Percentiles rank a stretch among this genome's conserved stretches.
Evolutionary conservation across 805 yeast genomes (phyloP).

Genomic region (Schizosaccharomyces octosporus): DNA sequence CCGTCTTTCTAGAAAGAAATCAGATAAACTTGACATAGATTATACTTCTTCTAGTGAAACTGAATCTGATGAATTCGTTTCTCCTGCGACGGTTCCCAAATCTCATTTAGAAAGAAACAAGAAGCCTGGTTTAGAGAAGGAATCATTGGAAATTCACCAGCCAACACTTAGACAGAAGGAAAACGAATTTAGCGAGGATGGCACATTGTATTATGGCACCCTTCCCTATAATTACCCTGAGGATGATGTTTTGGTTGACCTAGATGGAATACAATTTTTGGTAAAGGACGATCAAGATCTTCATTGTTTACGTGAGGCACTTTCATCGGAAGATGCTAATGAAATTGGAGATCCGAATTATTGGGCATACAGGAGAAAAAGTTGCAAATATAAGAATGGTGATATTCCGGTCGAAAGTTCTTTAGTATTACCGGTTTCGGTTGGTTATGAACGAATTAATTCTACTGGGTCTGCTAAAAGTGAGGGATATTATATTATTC

Average conservation of each 20-base stretch:
- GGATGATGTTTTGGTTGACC: conserved; percentile 14
- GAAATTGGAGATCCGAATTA: conserved; percentile 20
- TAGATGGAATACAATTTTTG: conserved; percentile 26
- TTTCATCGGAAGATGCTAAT: conserved; percentile 13
- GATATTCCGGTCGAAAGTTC: conserved; percentile 7
- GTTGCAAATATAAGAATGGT: conserved; percentile 11
- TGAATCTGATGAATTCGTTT: not conserved
- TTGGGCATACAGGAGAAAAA: conserved; percentile 44
- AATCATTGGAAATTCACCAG: not conserved
- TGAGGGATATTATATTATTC: conserved; percentile 47
- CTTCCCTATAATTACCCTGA: conserved; percentile 15
- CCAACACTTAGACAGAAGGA: not conserved
- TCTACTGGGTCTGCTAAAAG: conserved; percentile 40
- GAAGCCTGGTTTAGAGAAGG: not conserved
- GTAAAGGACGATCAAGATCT: conserved; percentile 60
- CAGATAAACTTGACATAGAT: not conserved
- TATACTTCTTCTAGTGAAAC: not conserved
- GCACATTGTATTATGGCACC: not conserved
- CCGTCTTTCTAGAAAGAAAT: not conserved
- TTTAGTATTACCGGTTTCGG: conserved; percentile 7
- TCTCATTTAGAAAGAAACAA: not conserved
- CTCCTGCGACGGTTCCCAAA: not conserved
- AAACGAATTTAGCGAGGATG: not conserved
- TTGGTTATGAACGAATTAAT: conserved; percentile 19
- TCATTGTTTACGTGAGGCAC: conserved; percentile 23